Conservation (phyloP, 495 filamentous ascomycete species). For the Parathielavia appendiculata region DNA sequence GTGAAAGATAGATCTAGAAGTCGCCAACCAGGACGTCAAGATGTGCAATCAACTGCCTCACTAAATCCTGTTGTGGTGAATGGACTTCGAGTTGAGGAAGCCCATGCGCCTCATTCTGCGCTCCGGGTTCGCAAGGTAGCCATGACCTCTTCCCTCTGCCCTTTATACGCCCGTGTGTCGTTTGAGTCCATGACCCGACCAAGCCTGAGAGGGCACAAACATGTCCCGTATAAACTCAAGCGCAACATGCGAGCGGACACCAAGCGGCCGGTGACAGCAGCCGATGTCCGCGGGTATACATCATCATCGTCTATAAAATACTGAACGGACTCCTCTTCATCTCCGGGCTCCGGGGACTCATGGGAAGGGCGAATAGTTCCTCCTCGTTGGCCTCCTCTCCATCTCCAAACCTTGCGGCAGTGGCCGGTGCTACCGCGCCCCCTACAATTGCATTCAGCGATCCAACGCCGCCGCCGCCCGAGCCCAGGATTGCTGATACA, state of each 20-base stretch:
- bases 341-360: constrained; percentile 75
- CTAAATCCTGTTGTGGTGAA: too few species aligned
- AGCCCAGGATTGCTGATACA: neutral
- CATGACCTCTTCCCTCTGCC: too few species aligned
- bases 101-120: too few species aligned
- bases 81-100: neutral
- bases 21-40: too few species aligned
- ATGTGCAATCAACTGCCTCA: too few species aligned
- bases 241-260: neutral
- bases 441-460: constrained; percentile 47
- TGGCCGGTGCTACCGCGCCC: constrained; percentile 29
- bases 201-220: too few species aligned
- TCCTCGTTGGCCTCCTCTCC: constrained; percentile 51
- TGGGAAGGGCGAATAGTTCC: constrained; percentile 71
- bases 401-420: constrained; percentile 22
- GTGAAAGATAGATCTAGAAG: too few species aligned
- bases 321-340: constrained; percentile 70
- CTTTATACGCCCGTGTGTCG: too few species aligned
- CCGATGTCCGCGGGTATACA: constrained; percentile 1
- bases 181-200: too few species aligned
- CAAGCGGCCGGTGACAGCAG: neutral
- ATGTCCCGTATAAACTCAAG: too few species aligned
- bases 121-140: too few species aligned
- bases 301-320: constrained; percentile 30
- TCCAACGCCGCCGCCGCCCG: constrained; percentile 26